Conservation (phyloP, 257 asterid species). For the Nicotiana tomentosiformis region DNA sequence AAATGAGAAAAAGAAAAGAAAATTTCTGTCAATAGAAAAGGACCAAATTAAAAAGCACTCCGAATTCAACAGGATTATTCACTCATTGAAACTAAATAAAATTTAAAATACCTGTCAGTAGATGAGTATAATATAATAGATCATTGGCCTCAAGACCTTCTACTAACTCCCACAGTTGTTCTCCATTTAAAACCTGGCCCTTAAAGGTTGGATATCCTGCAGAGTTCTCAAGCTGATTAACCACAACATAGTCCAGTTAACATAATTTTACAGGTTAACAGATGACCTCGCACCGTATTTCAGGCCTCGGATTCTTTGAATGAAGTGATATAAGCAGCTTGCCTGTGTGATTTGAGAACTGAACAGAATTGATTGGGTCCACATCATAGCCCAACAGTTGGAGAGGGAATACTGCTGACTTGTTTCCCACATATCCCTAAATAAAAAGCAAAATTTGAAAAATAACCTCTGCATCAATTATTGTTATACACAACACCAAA, state of each 20-base stretch:
- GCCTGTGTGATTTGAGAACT: slow-evolving; percentile 99
- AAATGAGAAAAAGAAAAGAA: not conserved
- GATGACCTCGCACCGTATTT: slow-evolving; percentile 40
- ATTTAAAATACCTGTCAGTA: slow-evolving; percentile 68
- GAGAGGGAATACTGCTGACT: slow-evolving; percentile 95
- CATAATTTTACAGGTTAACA: slow-evolving; percentile 20
- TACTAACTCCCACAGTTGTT: slow-evolving; percentile 88
- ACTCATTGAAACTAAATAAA: not conserved
- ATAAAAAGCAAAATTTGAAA: slow-evolving; percentile 5
- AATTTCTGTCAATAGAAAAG: not conserved
- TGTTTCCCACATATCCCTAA: slow-evolving; percentile 98
- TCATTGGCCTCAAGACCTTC: slow-evolving; percentile 92
- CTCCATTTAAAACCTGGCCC: slow-evolving; percentile 97
- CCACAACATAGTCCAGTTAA: not conserved
- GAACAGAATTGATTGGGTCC: slow-evolving; percentile 94
- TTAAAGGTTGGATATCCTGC: slow-evolving; percentile 96
- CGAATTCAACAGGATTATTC: not conserved
- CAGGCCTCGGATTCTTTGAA: slow-evolving; percentile 36
- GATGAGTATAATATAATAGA: slow-evolving; percentile 82
- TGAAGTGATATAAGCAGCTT: slow-evolving; percentile 56
- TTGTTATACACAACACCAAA: not conserved
- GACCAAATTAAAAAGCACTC: not conserved
- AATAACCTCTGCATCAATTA: not conserved
- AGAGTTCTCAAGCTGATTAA: slow-evolving; percentile 21
- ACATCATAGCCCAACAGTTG: slow-evolving; percentile 95